These are phyloP conservation scores for Backusella mclennaniae DNA, from an alignment of 192 early-diverging fungal species.

Conservation along the genomic window DNA sequence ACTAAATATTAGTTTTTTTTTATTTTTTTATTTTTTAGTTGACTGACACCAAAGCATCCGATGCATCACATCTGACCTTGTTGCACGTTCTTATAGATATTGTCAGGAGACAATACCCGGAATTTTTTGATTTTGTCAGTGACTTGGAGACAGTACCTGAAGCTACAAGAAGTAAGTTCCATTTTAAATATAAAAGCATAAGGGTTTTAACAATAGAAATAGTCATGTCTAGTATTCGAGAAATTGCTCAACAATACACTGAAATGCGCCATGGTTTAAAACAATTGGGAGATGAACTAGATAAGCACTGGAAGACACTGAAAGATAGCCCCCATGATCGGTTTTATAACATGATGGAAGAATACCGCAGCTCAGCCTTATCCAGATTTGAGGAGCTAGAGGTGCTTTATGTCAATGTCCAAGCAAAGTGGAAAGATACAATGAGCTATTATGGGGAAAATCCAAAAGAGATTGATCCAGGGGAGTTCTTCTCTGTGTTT, in stretches of 20 bases:
- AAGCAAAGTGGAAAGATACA: conserved; percentile 61
- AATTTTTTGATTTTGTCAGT: conserved; percentile 54
- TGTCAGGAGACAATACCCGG: conserved; percentile 60
- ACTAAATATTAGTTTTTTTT: not conserved
- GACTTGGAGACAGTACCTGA: conserved; percentile 66
- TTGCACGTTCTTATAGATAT: conserved; percentile 69
- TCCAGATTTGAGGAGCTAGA: conserved; percentile 56
- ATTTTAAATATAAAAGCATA: not conserved
- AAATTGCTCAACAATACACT: conserved; percentile 33
- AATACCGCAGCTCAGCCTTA: conserved; percentile 55
- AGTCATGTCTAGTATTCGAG: conserved; percentile 30
- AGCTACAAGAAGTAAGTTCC: conserved; percentile 57
- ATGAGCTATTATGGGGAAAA: conserved; percentile 61
- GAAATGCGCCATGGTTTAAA: conserved; percentile 37
- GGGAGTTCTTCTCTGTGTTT: not conserved
- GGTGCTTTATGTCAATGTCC: conserved; percentile 61
- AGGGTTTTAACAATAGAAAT: not conserved
- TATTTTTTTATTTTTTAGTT: too few species aligned
- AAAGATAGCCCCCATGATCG: conserved; percentile 54
- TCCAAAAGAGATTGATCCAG: not conserved
- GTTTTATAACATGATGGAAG: conserved; percentile 62
- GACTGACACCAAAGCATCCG: conserved; percentile 78
- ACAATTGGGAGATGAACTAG: conserved; percentile 42
- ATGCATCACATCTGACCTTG: conserved; percentile 61
- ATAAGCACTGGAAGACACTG: conserved; percentile 33